Percentiles rank a stretch among this genome's conserved stretches.
Conservation (phyloP, 164 flowering plant genomes). For the Echeveria elegans region DNA sequence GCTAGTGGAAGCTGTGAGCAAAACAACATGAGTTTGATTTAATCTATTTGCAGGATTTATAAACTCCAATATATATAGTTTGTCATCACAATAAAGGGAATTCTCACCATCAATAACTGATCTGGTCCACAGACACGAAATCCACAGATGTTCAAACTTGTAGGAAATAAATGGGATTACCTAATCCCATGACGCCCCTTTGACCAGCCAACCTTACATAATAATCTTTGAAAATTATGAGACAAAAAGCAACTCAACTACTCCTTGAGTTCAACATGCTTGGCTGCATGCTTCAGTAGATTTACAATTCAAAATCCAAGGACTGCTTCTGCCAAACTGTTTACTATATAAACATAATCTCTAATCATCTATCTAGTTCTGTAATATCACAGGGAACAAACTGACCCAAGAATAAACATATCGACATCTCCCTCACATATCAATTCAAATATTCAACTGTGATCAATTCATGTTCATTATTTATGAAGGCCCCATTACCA, state of each 20-base stretch:
- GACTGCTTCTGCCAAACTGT: background rate
- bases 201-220: background rate
- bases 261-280: background rate
- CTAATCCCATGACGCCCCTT: background rate
- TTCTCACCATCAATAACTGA: background rate
- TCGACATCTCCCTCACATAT: background rate
- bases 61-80: background rate
- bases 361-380: background rate
- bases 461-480: background rate
- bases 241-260: background rate
- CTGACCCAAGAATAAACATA: background rate
- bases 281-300: background rate
- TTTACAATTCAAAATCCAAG: background rate
- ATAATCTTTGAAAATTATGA: conserved; percentile 1
- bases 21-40: background rate
- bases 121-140: background rate
- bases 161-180: background rate
- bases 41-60: no score
- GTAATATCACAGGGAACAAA: background rate
- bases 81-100: background rate
- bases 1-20: background rate
- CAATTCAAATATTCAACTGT: background rate
- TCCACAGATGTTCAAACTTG: background rate
- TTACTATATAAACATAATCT: background rate
- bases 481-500: background rate